Base-by-base conservation (phyloP, 331 rosid species). In the Dryas integrifolia region DNA sequence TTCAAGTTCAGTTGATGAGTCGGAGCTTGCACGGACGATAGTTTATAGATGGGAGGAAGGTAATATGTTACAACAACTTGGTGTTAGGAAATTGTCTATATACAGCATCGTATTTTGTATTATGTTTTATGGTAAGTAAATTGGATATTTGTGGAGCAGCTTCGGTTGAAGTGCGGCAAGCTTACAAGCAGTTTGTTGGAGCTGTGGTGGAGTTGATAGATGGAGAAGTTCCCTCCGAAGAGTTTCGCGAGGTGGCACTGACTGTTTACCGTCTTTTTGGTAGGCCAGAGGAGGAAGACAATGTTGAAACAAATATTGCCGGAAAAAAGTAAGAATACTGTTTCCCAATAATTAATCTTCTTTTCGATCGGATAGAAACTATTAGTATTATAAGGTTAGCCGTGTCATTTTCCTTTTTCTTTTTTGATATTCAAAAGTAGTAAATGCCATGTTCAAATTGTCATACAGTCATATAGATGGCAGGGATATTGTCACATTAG, bases 21-120 rank as follows among this genome's bases (percentile, higher is more conserved):
- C 97, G 18, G 96, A 79, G 76, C 92, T 93, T 14, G 97, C 95
- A 0, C 84, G 86, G 82, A 88, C 86, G 88, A 88, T 94, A 74
- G 90, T 94, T 72, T 49, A 62, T 65, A 62, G 79, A 67, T 94
- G 98, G 98, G 96, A 91, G 69, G 85, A 91, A 91, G 98, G 98
- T 94, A 90, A 35, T 18, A 60, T 60, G 65, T 72, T 50, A 48
- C 49, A 1, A 76, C 16, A 26, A 66, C 52, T 70, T 57, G 21
- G 4, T 51, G 45, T 18, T 13, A 30, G 62, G 14, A n/a, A 18
- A 39, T 0, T 43, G 61, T 60, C 57, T 13, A 15, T 56, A 44
- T 74, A 7, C 15, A 41, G 24, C 16, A 6, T 72, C 35, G 60
- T 51, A 43, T 30, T 49, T 79, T 41, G 26, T 41, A 68, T 53